Percentiles rank a stretch among this genome's conserved stretches.
Evolutionary conservation across 208 protist species (phyloP).

Genomic region (Leishmania turanica): DNA sequence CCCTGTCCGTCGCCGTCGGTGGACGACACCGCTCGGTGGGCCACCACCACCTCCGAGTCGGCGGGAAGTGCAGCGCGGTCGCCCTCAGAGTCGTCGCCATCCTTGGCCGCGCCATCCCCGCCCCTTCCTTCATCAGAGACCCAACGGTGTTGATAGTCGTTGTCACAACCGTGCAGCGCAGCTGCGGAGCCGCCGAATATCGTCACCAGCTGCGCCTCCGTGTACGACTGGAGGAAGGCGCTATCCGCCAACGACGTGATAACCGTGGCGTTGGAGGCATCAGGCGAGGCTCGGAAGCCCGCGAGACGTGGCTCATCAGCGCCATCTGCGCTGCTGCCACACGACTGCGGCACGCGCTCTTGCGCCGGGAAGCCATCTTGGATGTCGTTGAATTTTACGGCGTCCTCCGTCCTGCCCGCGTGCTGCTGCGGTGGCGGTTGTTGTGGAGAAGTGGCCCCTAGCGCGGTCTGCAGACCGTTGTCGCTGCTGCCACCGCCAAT

Average conservation of each 20-base stretch:
- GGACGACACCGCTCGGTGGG: background rate
- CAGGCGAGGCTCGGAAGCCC: slow-evolving; percentile 7
- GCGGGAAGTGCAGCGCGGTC: background rate
- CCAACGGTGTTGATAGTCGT: background rate
- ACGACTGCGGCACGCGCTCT: background rate
- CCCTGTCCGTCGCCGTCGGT: background rate
- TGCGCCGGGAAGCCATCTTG: background rate
- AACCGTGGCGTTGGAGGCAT: slow-evolving; percentile 1
- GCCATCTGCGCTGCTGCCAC: slow-evolving; percentile 6
- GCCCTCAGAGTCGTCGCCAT: background rate
- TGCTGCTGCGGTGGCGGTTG: background rate
- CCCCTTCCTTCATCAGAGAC: background rate
- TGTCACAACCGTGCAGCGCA: background rate
- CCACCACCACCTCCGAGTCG: background rate
- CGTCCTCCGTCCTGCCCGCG: background rate
- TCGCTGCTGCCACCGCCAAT: background rate
- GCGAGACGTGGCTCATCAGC: background rate
- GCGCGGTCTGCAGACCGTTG: slow-evolving; percentile 8
- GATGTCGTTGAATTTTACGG: background rate
- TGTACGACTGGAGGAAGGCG: slow-evolving; percentile 16
- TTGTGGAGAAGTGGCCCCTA: background rate
- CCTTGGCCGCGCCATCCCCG: background rate
- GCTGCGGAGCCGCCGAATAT: background rate
- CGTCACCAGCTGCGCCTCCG: slow-evolving; percentile 13
- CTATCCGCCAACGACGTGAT: slow-evolving; percentile 12